Conservation (phyloP, 2,329 filamentous ascomycete species). For the Stromatinia cepivora region DNA sequence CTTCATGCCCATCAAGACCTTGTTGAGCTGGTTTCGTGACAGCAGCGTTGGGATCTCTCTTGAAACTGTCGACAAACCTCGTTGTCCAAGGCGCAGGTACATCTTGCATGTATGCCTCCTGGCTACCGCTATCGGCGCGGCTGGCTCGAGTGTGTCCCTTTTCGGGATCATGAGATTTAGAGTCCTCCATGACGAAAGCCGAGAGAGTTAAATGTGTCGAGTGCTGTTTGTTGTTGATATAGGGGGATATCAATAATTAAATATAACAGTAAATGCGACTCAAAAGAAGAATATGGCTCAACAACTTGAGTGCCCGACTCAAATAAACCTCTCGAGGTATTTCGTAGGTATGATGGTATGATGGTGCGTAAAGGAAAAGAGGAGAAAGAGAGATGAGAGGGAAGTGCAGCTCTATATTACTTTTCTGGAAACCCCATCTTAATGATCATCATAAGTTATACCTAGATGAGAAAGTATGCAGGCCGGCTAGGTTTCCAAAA, state of each 20-base stretch:
- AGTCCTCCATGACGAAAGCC: constrained; percentile 4
- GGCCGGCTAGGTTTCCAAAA: neutral
- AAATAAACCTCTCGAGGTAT: neutral
- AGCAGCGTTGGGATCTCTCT: constrained; percentile 46
- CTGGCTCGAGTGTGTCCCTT: neutral
- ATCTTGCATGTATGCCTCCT: constrained; percentile 10
- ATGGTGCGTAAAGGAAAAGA: neutral
- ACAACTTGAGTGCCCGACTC: constrained; percentile 10
- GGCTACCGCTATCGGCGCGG: neutral
- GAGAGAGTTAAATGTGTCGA: neutral
- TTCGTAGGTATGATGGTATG: neutral
- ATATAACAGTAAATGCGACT: neutral
- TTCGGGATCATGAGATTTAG: constrained; percentile 12
- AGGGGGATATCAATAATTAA: constrained; percentile 5
- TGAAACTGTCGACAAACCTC: constrained; percentile 38
- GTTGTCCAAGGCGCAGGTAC: constrained; percentile 29
- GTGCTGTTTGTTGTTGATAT: neutral
- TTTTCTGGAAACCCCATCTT: neutral
- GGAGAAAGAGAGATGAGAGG: neutral
- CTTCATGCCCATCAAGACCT: constrained; percentile 10
- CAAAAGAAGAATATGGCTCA: neutral
- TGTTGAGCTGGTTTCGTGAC: constrained; percentile 41
- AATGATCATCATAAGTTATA: constrained; percentile 10
- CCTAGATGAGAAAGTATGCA: constrained; percentile 7
- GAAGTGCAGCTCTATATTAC: constrained; percentile 10